These are phyloP conservation scores for Cyberlindnera mycetangii DNA, from an alignment of 805 yeast species.

Conservation along the genomic window DNA sequence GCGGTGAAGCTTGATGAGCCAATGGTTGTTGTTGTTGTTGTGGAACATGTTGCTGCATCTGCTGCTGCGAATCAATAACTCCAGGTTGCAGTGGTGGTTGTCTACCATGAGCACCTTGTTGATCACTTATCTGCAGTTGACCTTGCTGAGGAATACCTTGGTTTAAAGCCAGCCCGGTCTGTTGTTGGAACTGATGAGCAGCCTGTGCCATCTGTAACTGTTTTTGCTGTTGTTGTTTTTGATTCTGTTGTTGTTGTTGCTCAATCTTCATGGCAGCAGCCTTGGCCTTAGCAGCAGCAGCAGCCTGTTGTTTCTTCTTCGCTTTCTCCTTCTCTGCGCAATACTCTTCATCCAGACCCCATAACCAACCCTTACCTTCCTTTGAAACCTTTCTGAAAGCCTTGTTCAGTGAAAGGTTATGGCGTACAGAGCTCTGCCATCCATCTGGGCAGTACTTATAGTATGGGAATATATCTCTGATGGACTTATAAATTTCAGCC, in stretches of 20 bases:
- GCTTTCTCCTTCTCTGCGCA: conserved; percentile 77
- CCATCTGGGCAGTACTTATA: conserved; percentile 94
- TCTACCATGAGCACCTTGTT: neutral
- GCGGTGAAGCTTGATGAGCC: neutral
- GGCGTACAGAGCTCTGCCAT: conserved; percentile 95
- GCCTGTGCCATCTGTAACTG: conserved; percentile 25
- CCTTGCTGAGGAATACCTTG: neutral
- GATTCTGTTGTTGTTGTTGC: conserved; percentile 47
- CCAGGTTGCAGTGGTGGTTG: neutral
- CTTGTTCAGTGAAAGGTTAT: conserved; percentile 82
- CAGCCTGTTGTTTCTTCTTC: conserved; percentile 63
- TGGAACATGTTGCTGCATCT: neutral
- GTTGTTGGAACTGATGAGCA: conserved; percentile 10
- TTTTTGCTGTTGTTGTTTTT: conserved; percentile 30
- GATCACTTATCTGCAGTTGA: neutral
- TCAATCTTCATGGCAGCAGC: conserved; percentile 52
- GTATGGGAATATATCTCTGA: conserved; percentile 85
- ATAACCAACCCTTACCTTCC: conserved; percentile 92
- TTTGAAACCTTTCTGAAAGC: conserved; percentile 78
- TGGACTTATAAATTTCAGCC: conserved; percentile 82
- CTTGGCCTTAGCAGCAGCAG: conserved; percentile 56
- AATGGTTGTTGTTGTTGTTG: neutral
- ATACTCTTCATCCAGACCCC: conserved; percentile 88
- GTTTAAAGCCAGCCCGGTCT: neutral
- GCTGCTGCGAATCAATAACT: conserved; percentile 1